phyloP scores from a whole-genome alignment of 2,329 filamentous ascomycete genomes.

The Cylindrodendrum hubeiense region DNA sequence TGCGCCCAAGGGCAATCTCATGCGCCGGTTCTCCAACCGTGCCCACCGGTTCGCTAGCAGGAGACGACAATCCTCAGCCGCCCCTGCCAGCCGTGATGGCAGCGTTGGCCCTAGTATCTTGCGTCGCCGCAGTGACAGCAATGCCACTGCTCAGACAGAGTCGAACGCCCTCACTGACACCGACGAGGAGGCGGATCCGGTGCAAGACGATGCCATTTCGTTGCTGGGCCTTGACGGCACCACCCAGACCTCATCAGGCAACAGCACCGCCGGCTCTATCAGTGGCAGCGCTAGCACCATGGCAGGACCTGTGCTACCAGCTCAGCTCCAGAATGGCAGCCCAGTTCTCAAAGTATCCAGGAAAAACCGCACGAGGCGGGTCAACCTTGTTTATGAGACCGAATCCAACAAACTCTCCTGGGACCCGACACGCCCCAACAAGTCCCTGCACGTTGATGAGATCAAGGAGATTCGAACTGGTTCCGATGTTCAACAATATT shows the following conservation, averaged over 20 bases:
- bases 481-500: slow-evolving; percentile 87
- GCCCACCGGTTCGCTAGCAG: slow-evolving; percentile 77
- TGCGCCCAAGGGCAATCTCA: slow-evolving; percentile 68
- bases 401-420: slow-evolving; percentile 89
- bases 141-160: slow-evolving; percentile 73
- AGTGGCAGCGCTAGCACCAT: slow-evolving; percentile 57
- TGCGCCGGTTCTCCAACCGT: slow-evolving; percentile 86
- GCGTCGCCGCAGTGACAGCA: slow-evolving; percentile 90
- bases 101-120: slow-evolving; percentile 92
- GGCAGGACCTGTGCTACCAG: slow-evolving; percentile 80
- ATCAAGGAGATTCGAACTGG: slow-evolving; percentile 91
- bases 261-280: slow-evolving; percentile 62
- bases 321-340: slow-evolving; percentile 82
- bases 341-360: slow-evolving; percentile 86
- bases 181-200: slow-evolving; percentile 61
- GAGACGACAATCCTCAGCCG: slow-evolving; percentile 82
- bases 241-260: slow-evolving; percentile 60
- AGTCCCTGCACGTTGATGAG: slow-evolving; percentile 94
- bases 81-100: slow-evolving; percentile 83
- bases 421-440: slow-evolving; percentile 83
- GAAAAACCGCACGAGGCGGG: slow-evolving; percentile 79
- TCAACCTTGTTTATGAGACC: slow-evolving; percentile 80
- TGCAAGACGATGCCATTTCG: slow-evolving; percentile 49
- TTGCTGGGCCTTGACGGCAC: slow-evolving; percentile 57
- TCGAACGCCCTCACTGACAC: slow-evolving; percentile 60